Conservation (phyloP, 371 early-diverging fungal genomes). For the Rhizopus sp. region DNA sequence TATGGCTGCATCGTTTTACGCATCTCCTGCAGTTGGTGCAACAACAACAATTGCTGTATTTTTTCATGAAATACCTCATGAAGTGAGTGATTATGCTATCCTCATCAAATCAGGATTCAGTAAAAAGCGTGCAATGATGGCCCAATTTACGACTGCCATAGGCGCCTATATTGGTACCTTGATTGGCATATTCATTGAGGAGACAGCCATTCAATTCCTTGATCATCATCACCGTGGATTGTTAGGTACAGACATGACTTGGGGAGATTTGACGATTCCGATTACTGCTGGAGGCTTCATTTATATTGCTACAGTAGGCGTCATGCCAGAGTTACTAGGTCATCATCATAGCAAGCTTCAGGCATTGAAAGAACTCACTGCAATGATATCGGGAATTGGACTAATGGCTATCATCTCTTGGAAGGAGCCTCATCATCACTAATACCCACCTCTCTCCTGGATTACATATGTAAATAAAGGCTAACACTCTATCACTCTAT, state of each 20-base stretch:
- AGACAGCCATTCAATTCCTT: conserved; percentile 29
- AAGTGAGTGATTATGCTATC: conserved; percentile 92
- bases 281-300: conserved; percentile 90
- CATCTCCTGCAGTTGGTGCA: conserved; percentile 80
- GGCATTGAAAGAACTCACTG: conserved; percentile 52
- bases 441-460: neutral
- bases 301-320: conserved; percentile 88
- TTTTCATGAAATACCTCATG: conserved; percentile 93
- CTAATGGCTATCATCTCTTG: conserved; percentile 63
- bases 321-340: conserved; percentile 77
- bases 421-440: conserved; percentile 41
- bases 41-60: conserved; percentile 91
- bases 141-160: conserved; percentile 83
- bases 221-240: conserved; percentile 31
- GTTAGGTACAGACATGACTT: conserved; percentile 39
- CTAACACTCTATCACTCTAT: no score
- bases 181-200: conserved; percentile 81
- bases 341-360: conserved; percentile 28
- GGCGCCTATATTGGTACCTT: conserved; percentile 83
- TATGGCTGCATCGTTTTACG: conserved; percentile 86
- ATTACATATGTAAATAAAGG: neutral
- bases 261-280: conserved; percentile 79
- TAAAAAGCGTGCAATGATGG: conserved; percentile 72
- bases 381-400: conserved; percentile 60
- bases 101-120: conserved; percentile 84